phyloP scores from a whole-genome alignment of 192 early-diverging fungal species.

The Backusella liffmaniae region DNA sequence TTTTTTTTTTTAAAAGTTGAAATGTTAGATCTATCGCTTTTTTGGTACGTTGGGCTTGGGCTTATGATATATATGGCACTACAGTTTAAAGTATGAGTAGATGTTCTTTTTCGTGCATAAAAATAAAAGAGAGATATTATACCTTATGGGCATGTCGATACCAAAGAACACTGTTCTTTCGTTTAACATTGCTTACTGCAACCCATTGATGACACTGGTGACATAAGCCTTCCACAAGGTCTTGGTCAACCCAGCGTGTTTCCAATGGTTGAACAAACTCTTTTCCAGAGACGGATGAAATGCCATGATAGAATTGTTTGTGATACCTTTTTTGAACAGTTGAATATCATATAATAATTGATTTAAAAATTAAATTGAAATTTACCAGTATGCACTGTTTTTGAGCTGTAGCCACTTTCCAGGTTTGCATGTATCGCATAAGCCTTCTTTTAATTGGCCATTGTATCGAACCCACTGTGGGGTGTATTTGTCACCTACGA shows the following conservation, averaged over 20 bases:
- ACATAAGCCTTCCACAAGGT: slow-evolving; percentile 76
- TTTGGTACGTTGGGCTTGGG: slow-evolving; percentile 48
- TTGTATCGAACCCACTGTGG: slow-evolving; percentile 79
- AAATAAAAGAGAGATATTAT: slow-evolving; percentile 18
- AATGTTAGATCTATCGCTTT: not conserved
- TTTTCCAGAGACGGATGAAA: slow-evolving; percentile 81
- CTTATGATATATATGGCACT: slow-evolving; percentile 78
- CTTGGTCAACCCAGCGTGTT: slow-evolving; percentile 64
- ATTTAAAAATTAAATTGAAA: slow-evolving; percentile 3
- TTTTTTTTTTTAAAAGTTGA: slow-evolving; percentile 1
- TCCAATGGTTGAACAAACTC: slow-evolving; percentile 73
- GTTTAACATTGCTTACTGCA: slow-evolving; percentile 72
- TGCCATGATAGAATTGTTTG: slow-evolving; percentile 86
- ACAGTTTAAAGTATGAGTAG: not conserved
- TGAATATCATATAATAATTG: not conserved
- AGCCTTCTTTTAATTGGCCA: slow-evolving; percentile 77
- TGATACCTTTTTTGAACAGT: slow-evolving; percentile 57
- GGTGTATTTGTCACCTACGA: slow-evolving; percentile 74
- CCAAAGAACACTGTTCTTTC: slow-evolving; percentile 78
- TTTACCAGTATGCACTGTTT: slow-evolving; percentile 83
- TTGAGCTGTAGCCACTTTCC: slow-evolving; percentile 88
- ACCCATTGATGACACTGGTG: slow-evolving; percentile 86
- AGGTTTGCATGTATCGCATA: slow-evolving; percentile 78
- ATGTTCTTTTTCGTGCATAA: not conserved
- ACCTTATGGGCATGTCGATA: slow-evolving; percentile 83